These are phyloP conservation scores for Sugiyamaella sp. DNA, from an alignment of 1,139 yeast species.

Conservation along the genomic window DNA sequence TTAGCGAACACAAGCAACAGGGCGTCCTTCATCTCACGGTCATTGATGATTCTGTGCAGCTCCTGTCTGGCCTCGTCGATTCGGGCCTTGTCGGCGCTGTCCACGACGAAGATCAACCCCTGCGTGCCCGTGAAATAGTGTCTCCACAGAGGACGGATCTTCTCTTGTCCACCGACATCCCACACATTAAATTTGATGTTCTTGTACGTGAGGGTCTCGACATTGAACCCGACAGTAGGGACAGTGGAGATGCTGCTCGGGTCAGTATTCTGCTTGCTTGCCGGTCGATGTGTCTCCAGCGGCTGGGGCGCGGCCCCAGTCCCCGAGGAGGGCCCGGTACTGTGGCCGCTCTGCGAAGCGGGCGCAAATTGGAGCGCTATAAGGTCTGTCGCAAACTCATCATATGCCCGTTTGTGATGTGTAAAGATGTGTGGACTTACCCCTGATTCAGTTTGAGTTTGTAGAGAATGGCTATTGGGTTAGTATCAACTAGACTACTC, in stretches of 20 bases:
- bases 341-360: too few species aligned
- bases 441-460: slow-evolving; percentile 74
- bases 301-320: too few species aligned
- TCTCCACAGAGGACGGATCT: slow-evolving; percentile 91
- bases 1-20: slow-evolving; percentile 84
- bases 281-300: too few species aligned
- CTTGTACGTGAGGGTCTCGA: slow-evolving; percentile 86
- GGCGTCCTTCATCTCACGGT: slow-evolving; percentile 80
- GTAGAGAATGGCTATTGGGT: slow-evolving; percentile 56
- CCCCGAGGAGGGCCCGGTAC: too few species aligned
- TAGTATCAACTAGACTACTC: neutral
- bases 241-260: slow-evolving; percentile 63
- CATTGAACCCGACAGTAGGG: slow-evolving; percentile 94
- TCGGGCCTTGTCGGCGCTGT: slow-evolving; percentile 71
- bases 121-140: slow-evolving; percentile 93
- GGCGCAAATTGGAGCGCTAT: too few species aligned
- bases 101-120: slow-evolving; percentile 91
- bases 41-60: slow-evolving; percentile 72
- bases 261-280: too few species aligned
- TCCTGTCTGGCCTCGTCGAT: slow-evolving; percentile 80
- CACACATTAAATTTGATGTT: slow-evolving; percentile 90
- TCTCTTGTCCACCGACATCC: slow-evolving; percentile 97
- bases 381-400: too few species aligned
- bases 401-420: too few species aligned
- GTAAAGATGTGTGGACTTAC: slow-evolving; percentile 25